Conservation (phyloP, 306 rosid species). For the Biancaea sappan region DNA sequence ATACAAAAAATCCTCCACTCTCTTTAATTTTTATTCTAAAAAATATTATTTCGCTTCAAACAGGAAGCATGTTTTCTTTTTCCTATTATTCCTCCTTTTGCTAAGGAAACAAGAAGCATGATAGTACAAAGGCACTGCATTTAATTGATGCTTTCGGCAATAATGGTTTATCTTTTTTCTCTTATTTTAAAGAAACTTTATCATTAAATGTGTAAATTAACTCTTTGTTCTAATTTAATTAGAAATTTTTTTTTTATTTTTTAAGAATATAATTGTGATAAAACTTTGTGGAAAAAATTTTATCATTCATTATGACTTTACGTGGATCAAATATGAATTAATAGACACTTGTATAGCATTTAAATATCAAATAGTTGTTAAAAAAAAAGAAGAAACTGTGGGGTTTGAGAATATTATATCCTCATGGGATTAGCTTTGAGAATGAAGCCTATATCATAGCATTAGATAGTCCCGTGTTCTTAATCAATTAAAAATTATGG, state of each 20-base stretch:
- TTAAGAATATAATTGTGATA: too few relatives aligned
- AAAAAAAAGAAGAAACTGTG: constrained; percentile 2
- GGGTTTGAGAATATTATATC: neutral
- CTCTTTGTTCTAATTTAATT: too few relatives aligned
- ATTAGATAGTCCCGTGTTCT: too few relatives aligned
- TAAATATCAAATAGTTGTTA: too few relatives aligned
- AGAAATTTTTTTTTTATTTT: too few relatives aligned
- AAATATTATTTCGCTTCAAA: constrained; percentile 19
- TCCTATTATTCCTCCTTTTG: constrained; percentile 24
- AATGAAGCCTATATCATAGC: constrained; percentile 27
- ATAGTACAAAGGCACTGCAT: constrained; percentile 33
- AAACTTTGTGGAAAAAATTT: too few relatives aligned
- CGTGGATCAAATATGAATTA: too few relatives aligned
- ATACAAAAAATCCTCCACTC: neutral
- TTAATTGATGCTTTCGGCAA: constrained; percentile 43
- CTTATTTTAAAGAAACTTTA: constrained; percentile 1
- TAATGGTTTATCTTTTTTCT: neutral
- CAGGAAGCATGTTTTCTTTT: constrained; percentile 26
- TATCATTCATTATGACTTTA: too few relatives aligned
- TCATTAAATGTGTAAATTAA: too few relatives aligned
- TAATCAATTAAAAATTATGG: too few relatives aligned
- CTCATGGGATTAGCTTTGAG: constrained; percentile 17
- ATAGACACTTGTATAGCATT: too few relatives aligned
- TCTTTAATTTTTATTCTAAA: constrained; percentile 1
- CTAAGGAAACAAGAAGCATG: constrained; percentile 29